Conservation (phyloP, 2,329 filamentous ascomycete species). For the Scytalidium lignicola region DNA sequence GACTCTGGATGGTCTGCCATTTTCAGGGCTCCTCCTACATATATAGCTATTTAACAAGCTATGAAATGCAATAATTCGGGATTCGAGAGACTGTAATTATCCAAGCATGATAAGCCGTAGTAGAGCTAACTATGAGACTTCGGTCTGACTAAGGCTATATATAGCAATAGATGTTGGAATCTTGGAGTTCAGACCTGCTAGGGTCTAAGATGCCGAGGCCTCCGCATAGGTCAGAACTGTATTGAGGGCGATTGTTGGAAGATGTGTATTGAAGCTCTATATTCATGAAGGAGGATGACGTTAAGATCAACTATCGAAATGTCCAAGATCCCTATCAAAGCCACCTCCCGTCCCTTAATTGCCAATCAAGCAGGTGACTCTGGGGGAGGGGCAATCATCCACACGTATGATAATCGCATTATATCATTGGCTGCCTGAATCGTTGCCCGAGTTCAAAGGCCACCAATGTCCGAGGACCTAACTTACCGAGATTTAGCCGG, state of each 20-base stretch:
- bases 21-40: slow-evolving; percentile 15
- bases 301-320: background rate
- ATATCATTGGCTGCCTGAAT: background rate
- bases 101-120: too few species aligned
- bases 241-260: background rate
- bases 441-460: background rate
- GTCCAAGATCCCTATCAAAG: background rate
- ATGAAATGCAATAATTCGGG: background rate
- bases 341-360: background rate
- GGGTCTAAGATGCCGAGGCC: too few species aligned
- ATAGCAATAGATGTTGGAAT: too few species aligned
- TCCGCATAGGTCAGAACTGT: background rate
- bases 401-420: background rate
- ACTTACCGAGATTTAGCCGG: background rate
- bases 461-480: background rate
- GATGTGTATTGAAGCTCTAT: background rate
- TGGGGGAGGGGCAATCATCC: background rate
- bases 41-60: background rate
- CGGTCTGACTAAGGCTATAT: too few species aligned
- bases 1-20: slow-evolving; percentile 23
- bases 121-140: too few species aligned
- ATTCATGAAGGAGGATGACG: background rate
- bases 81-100: too few species aligned
- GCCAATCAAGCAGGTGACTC: background rate
- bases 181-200: too few species aligned